Base-by-base conservation (phyloP, 768 basidiomycete species). In the Coprinopsis sp. region DNA sequence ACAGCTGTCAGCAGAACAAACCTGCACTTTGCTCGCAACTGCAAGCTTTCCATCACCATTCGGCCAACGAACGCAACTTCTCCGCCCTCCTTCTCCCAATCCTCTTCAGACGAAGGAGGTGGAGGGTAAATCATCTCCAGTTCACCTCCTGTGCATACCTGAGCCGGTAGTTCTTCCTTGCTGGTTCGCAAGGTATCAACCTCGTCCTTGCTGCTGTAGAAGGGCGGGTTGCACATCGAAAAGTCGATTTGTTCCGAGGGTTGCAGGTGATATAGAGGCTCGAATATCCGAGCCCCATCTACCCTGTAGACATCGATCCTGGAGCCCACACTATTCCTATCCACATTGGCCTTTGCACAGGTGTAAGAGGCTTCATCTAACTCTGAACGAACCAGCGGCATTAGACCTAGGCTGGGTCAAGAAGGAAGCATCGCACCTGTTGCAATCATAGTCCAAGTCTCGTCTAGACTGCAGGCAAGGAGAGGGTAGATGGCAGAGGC, bases 201-300 rank as follows among this genome's bases (percentile, higher is more conserved):
- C 48, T 98, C 95, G 24, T 82, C 78, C 1, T 62, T 58, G 47
- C 82, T 87, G n/a, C 70, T 60, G 58, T 96, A 98, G 64, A 99
- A 99, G 0, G 95, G 95, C 0, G 95, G 95, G 62, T 98, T 99
- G 66, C 94, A 97, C 82, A 98, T 91, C 0, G 83, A 81, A 53
- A 95, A 91, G 47, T 86, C 79, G 56, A 82, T 80, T 3, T 78
- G 81, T 43, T n/a, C n/a, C n/a, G n/a, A n/a, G n/a, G n/a, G n/a
- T n/a, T n/a, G n/a, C n/a, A n/a, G n/a, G n/a, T n/a, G n/a, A n/a
- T n/a, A n/a, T n/a, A 30, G 40, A 23, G 40, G 40, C n/a, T 29
- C 40, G 10, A 42, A 42, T 12, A 42, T 27, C 16, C 18, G 16
- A 12, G 40, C 56, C 0, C 56, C 50, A 4, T 62, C 59, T 0